A percentile compares a stretch with the other conserved stretches of the same genome.
These are phyloP conservation scores for Lindgomyces ingoldianus DNA, from an alignment of 495 filamentous ascomycete species.

Conservation along the genomic window DNA sequence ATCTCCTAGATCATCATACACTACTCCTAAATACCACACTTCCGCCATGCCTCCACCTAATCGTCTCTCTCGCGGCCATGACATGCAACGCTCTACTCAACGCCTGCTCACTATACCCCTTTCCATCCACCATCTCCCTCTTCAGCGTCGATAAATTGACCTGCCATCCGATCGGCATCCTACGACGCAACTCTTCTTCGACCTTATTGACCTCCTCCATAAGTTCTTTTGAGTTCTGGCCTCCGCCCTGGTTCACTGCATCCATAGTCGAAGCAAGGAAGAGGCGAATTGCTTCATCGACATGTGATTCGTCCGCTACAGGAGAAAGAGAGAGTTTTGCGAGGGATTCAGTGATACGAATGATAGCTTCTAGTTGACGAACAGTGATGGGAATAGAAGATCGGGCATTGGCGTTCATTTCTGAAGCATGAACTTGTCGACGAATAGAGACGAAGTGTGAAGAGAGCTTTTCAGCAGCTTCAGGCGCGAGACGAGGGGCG, in stretches of 20 bases:
- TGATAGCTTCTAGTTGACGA: slow-evolving; percentile 93
- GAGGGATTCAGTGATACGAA: slow-evolving; percentile 94
- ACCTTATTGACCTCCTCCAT: slow-evolving; percentile 86
- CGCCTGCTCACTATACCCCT: slow-evolving; percentile 82
- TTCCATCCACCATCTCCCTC: slow-evolving; percentile 85
- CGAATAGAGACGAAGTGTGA: slow-evolving; percentile 97
- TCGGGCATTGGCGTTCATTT: slow-evolving; percentile 81
- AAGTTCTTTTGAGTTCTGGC: slow-evolving; percentile 78
- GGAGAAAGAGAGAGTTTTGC: slow-evolving; percentile 86
- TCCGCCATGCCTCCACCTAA: slow-evolving; percentile 88
- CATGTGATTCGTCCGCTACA: slow-evolving; percentile 84
- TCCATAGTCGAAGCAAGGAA: slow-evolving; percentile 99
- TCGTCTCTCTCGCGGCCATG: slow-evolving; percentile 81
- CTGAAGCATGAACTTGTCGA: slow-evolving; percentile 87
- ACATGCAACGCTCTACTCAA: slow-evolving; percentile 83
- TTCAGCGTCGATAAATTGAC: slow-evolving; percentile 83
- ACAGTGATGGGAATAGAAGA: slow-evolving; percentile 97
- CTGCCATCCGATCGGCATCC: slow-evolving; percentile 93
- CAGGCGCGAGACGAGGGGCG: slow-evolving; percentile 86
- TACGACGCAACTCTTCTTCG: slow-evolving; percentile 84
- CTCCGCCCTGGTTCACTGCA: slow-evolving; percentile 85
- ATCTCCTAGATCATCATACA: too few relatives aligned
- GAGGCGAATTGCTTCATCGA: slow-evolving; percentile 95
- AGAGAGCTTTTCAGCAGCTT: slow-evolving; percentile 94
- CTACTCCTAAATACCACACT: slow-evolving; percentile 82